phyloP scores from a whole-genome alignment of 2,329 filamentous ascomycete species.

The Paramyrothecium roridum region DNA sequence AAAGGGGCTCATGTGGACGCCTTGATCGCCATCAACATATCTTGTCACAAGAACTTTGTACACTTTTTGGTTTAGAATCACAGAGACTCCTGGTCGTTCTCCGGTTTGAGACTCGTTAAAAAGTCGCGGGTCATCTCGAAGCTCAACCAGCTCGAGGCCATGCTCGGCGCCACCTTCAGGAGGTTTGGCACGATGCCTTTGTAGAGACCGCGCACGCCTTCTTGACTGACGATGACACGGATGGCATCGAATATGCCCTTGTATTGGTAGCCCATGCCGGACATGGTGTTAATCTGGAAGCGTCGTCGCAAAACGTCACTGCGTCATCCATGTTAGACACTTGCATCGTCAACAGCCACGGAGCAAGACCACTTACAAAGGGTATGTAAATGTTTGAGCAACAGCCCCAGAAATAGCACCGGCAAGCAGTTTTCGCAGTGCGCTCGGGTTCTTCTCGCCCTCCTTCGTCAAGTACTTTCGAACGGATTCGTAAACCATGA shows the following conservation, averaged over 20 bases:
- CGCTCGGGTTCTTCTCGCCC: conserved; percentile 78
- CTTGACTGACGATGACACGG: conserved; percentile 74
- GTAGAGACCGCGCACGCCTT: conserved; percentile 83
- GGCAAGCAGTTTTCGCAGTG: conserved; percentile 77
- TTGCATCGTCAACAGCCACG: background rate
- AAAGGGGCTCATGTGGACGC: background rate
- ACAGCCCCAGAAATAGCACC: conserved; percentile 95
- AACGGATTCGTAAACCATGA: conserved; percentile 95
- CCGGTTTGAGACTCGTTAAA: conserved; percentile 60
- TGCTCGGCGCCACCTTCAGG: conserved; percentile 94
- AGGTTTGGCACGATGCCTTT: conserved; percentile 95
- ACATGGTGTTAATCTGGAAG: conserved; percentile 99
- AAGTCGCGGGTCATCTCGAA: conserved; percentile 93
- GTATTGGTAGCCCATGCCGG: conserved; percentile 95
- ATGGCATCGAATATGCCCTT: conserved; percentile 83
- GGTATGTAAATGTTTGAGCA: conserved; percentile 96
- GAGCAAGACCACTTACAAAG: conserved; percentile 65
- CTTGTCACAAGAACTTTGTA: background rate
- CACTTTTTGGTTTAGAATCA: background rate
- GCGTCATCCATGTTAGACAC: conserved; percentile 11
- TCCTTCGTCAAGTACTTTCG: conserved; percentile 82
- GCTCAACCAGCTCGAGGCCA: conserved; percentile 97
- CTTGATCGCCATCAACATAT: background rate
- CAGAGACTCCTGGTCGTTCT: conserved; percentile 21
- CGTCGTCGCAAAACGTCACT: conserved; percentile 89